These are phyloP conservation scores for Lunasporangiospora selenospora DNA, from an alignment of 192 early-diverging fungal species.

Conservation along the genomic window DNA sequence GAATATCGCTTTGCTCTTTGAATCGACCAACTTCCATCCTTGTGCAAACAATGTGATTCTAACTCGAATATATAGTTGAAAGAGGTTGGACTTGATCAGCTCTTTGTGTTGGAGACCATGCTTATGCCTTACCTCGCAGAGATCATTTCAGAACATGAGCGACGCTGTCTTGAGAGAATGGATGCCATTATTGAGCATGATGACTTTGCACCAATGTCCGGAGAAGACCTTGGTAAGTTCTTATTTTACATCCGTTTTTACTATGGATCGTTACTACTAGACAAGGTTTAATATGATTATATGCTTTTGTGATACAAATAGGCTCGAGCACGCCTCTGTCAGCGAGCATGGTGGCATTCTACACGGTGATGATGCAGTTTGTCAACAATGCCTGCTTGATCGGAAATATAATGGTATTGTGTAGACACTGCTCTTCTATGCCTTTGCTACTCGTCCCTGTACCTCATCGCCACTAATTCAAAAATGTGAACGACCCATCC, in stretches of 20 bases:
- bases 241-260: not conserved
- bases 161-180: conserved; percentile 65
- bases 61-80: conserved; percentile 61
- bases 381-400: conserved; percentile 74
- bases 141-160: conserved; percentile 74
- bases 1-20: conserved; percentile 1
- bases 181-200: conserved; percentile 74
- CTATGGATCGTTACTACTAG: too few species aligned
- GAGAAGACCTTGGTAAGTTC: conserved; percentile 53
- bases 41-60: not conserved
- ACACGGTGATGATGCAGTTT: conserved; percentile 73
- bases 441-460: too few species aligned
- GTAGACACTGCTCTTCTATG: too few species aligned
- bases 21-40: conserved; percentile 1
- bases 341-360: conserved; percentile 72
- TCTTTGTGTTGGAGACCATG: conserved; percentile 82
- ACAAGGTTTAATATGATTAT: not conserved
- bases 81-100: conserved; percentile 86
- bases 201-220: conserved; percentile 63
- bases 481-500: not conserved
- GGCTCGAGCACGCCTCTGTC: conserved; percentile 63
- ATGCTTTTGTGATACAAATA: not conserved
- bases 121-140: conserved; percentile 77
- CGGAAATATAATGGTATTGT: conserved; percentile 72
- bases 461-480: not conserved